Base-by-base conservation (phyloP, 192 early-diverging fungal species). In the Cetraspora pellucida region DNA sequence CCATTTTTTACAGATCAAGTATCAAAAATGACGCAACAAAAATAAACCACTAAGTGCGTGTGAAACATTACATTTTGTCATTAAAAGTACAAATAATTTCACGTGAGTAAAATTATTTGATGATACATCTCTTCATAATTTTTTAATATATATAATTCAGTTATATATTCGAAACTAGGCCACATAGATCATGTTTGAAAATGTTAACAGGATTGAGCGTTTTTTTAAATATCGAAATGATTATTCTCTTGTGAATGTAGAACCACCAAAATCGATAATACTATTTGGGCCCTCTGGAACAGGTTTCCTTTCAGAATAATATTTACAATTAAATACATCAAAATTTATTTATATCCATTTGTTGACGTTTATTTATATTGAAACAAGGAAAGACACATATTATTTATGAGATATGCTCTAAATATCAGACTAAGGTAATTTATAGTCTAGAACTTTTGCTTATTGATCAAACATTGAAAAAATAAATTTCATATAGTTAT, bases 241-340 rank as follows among this genome's bases (percentile, higher is more conserved):
- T 31, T 71, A 23, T 25, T 71, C 30, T 19, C 27, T 16, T 71
- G 14, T 30, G 19, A 71, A 71, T 50, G 49, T 71, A 13, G 69
- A 71, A 23, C 14, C 49, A n/a, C 44, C 45, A 28, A 49, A 52
- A 28, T 71, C 45, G 44, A 63, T 77, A n/a, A 64, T 80, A 17
- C 10, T 80, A 7, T 25, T 50, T 55, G 79, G 79, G 25, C 67
- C 67, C 46, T 60, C 79, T 21, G 79, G 79, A 50, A 73, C 54
- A 28, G 79, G 79, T 55, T 50, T 8, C 21, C 28, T 31, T 13
- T 16, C 23, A 25, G 37, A 3, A 13, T 2, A 9, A 27, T 31
- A 23, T 71, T 70, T 2, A 30, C 21, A 27, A 23, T 71, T 2
- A 19, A 19, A 16, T 37, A 6, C 13, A 54, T 71, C 30, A 23